Base-by-base conservation (phyloP, 2,329 filamentous ascomycete genomes). In the Fusarium lateritium region DNA sequence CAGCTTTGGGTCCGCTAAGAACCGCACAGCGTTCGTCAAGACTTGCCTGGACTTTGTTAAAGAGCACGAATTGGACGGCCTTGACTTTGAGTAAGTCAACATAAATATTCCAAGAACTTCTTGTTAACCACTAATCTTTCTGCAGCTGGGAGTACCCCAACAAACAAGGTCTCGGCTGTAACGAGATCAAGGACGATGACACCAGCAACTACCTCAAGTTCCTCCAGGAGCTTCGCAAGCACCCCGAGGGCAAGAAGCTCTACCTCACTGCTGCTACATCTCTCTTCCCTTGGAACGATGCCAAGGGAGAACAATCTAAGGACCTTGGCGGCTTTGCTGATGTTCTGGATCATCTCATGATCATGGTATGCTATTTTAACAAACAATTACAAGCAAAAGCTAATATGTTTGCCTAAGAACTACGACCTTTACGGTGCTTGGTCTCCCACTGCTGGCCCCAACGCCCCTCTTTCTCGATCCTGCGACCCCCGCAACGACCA, bases 21-120 rank as follows among this genome's bases (percentile, higher is more conserved):
- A 72, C 67, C 64, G 70, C 15, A 72, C 70, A 2, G 52, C 56
- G 0, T 72, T 72, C 1, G 33, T 58, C 24, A 67, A 69, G 39
- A 60, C 51, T 0, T 47, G 62, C 24, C 7, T 72, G 7, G 19
- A 60, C 21, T 64, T 73, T 26, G 65, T 56, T 19, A 52, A 69
- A 42, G 33, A 72, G 26, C 39, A 72, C 8, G 14, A 38, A 2
- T 38, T 72, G 5, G 70, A 71, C 14, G 70, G 70, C 6, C 24
- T 72, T 0, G 70, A 72, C 11, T 69, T 72, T 40, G 70, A 72
- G 67, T 70, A 44, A n/a, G n/a, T n/a, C n/a, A n/a, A n/a, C n/a
- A n/a, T n/a, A n/a, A n/a, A n/a, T n/a, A n/a, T n/a, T n/a, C n/a
- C n/a, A n/a, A n/a, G n/a, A n/a, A n/a, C n/a, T n/a, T n/a, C n/a